Conservation (phyloP, 768 basidiomycete genomes). For the Lactifluus volemus region DNA sequence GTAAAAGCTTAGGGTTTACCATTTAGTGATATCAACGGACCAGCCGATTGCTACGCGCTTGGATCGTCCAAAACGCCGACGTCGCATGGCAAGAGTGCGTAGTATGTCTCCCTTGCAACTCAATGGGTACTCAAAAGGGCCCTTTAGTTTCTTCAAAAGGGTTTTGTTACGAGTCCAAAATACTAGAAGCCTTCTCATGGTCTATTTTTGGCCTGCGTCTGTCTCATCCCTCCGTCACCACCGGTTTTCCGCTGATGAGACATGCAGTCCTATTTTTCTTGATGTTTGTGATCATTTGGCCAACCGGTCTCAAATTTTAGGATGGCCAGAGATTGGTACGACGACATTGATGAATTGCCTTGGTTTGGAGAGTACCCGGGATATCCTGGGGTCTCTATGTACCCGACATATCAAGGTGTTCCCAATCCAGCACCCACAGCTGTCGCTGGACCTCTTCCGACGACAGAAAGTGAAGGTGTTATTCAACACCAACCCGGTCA, state of each 20-base stretch:
- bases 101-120: background rate
- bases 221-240: slow-evolving; percentile 18
- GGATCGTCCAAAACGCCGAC: slow-evolving; percentile 36
- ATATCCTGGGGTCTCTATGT: slow-evolving; percentile 27
- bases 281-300: slow-evolving; percentile 41
- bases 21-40: slow-evolving; percentile 62
- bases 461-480: slow-evolving; percentile 29
- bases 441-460: background rate
- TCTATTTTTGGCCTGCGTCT: slow-evolving; percentile 47
- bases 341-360: slow-evolving; percentile 54
- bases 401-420: background rate
- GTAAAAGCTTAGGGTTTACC: background rate
- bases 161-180: slow-evolving; percentile 76
- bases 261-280: slow-evolving; percentile 39
- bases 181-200: slow-evolving; percentile 74
- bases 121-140: slow-evolving; percentile 8
- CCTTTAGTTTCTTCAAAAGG: slow-evolving; percentile 41
- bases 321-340: slow-evolving; percentile 48
- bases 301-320: slow-evolving; percentile 43
- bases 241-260: background rate
- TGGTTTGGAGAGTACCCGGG: slow-evolving; percentile 73
- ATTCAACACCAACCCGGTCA: slow-evolving; percentile 49
- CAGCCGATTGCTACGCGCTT: slow-evolving; percentile 48
- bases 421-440: background rate
- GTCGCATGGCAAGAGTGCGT: slow-evolving; percentile 47